phyloP scores from a whole-genome alignment of 805 yeast species.

The Lachancea mirantina region DNA sequence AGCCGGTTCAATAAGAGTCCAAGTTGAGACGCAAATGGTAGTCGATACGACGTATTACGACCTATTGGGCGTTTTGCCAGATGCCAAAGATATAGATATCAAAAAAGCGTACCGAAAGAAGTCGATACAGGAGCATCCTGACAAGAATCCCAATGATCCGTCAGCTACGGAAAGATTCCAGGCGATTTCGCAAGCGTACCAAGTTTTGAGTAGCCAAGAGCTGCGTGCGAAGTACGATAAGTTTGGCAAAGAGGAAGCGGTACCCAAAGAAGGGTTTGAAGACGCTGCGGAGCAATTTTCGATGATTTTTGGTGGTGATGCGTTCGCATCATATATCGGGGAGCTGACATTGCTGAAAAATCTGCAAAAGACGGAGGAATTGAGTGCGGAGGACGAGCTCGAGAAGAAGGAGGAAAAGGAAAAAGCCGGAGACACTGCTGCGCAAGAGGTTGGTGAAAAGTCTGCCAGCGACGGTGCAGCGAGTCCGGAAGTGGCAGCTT shows the following conservation, averaged over 20 bases:
- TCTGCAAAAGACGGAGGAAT: slow-evolving; percentile 53
- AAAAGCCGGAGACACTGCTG: slow-evolving; percentile 22
- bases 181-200: slow-evolving; percentile 63
- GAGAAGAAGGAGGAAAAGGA: slow-evolving; percentile 32
- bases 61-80: slow-evolving; percentile 46
- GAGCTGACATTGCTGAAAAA: slow-evolving; percentile 76
- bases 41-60: slow-evolving; percentile 72
- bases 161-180: slow-evolving; percentile 65
- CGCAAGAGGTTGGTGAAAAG: slow-evolving; percentile 9
- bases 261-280: slow-evolving; percentile 64
- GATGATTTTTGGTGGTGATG: slow-evolving; percentile 82
- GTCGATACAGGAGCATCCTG: slow-evolving; percentile 74
- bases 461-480: slow-evolving; percentile 4
- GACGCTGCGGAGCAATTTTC: slow-evolving; percentile 69
- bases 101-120: slow-evolving; percentile 75
- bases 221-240: slow-evolving; percentile 65
- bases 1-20: too few species aligned
- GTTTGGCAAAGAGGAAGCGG: slow-evolving; percentile 65
- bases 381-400: slow-evolving; percentile 41
- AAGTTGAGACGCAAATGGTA: slow-evolving; percentile 43
- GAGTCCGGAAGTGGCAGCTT: slow-evolving; percentile 2
- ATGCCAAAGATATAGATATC: slow-evolving; percentile 59
- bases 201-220: slow-evolving; percentile 59
- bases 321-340: slow-evolving; percentile 81
- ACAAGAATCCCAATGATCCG: slow-evolving; percentile 71